A percentile compares a stretch with the other conserved stretches of the same genome.
phyloP scores from a whole-genome alignment of 768 basidiomycete genomes.

The Hypholoma fasciculare region DNA sequence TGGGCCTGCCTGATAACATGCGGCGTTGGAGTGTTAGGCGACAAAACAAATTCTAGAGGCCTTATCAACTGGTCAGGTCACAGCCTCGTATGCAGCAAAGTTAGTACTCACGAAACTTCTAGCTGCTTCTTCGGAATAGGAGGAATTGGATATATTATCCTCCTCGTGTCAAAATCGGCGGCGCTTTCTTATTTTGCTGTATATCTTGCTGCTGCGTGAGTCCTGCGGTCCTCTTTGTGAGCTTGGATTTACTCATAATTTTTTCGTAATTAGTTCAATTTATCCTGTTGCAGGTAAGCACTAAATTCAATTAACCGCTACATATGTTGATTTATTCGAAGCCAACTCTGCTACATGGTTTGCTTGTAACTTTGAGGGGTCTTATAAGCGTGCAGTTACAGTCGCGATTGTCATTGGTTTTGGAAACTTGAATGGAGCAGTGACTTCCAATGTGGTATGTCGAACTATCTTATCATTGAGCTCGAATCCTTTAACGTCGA shows the following conservation, averaged over 20 bases:
- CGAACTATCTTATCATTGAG: conserved; percentile 28
- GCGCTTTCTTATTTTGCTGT: conserved; percentile 72
- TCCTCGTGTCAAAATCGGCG: conserved; percentile 57
- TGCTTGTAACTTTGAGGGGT: conserved; percentile 69
- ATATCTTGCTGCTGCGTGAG: conserved; percentile 70
- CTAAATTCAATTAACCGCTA: not conserved
- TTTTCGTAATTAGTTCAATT: conserved; percentile 35
- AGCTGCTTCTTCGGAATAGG: conserved; percentile 30
- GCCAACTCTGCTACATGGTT: conserved; percentile 54
- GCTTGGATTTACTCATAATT: not conserved
- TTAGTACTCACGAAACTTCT: not conserved
- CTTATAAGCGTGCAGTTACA: conserved; percentile 71
- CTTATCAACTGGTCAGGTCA: conserved; percentile 60
- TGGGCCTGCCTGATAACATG: conserved; percentile 74
- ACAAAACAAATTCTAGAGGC: conserved; percentile 56
- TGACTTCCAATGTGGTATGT: conserved; percentile 65
- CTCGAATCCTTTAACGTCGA: conserved; percentile 27
- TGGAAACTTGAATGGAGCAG: conserved; percentile 71
- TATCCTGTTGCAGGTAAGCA: conserved; percentile 30
- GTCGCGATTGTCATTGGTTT: conserved; percentile 70
- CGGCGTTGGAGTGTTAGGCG: conserved; percentile 61
- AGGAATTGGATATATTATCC: conserved; percentile 63
- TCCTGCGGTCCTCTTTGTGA: conserved; percentile 6
- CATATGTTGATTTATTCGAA: not conserved
- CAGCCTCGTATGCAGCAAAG: not conserved